Conservation (phyloP, 2,329 filamentous ascomycete species). For the Penicillium polonicum region DNA sequence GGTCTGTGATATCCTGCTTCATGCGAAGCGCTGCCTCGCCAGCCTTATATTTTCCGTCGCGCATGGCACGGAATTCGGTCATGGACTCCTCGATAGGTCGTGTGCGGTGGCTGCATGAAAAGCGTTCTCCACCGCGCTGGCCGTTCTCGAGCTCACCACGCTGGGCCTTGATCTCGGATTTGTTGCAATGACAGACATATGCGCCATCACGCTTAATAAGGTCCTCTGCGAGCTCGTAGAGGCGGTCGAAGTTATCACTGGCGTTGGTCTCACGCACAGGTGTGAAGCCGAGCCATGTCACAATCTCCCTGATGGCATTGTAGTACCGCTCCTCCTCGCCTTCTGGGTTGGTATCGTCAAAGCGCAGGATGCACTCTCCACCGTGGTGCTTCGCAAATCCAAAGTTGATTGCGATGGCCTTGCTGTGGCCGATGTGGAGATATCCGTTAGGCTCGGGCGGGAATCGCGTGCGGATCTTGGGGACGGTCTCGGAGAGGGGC, state of each 20-base stretch:
- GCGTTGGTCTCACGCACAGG: slow-evolving; percentile 80
- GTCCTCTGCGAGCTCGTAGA: slow-evolving; percentile 87
- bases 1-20: slow-evolving; percentile 80
- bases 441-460: slow-evolving; percentile 90
- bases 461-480: slow-evolving; percentile 63
- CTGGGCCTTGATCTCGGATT: slow-evolving; percentile 81
- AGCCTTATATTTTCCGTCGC: slow-evolving; percentile 84
- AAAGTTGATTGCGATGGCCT: slow-evolving; percentile 95
- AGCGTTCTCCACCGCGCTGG: slow-evolving; percentile 63
- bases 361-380: slow-evolving; percentile 74
- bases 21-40: slow-evolving; percentile 83
- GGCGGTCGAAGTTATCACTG: slow-evolving; percentile 82
- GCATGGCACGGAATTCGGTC: slow-evolving; percentile 82
- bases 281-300: slow-evolving; percentile 79
- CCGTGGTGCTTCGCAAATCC: slow-evolving; percentile 85
- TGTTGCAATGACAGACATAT: slow-evolving; percentile 82
- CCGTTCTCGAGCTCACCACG: slow-evolving; percentile 72
- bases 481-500: slow-evolving; percentile 43
- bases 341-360: slow-evolving; percentile 94
- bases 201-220: slow-evolving; percentile 68
- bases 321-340: slow-evolving; percentile 91
- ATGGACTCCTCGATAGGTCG: slow-evolving; percentile 74
- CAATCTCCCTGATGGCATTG: slow-evolving; percentile 81
- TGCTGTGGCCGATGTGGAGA: slow-evolving; percentile 89
- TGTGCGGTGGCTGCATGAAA: slow-evolving; percentile 76